These are phyloP conservation scores for Blumeria hordei DNA, from an alignment of 2,329 filamentous ascomycete genomes.

Conservation along the genomic window DNA sequence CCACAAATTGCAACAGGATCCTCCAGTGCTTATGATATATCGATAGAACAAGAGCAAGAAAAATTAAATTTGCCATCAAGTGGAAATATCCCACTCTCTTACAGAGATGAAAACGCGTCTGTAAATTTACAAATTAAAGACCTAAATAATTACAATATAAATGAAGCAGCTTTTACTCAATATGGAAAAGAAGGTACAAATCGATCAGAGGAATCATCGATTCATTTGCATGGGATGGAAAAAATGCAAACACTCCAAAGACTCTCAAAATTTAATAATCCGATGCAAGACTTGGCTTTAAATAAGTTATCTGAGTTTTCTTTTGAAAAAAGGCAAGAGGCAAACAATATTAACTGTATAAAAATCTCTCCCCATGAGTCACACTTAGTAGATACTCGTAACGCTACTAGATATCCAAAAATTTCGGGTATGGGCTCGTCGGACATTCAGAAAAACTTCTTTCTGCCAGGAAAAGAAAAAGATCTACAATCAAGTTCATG, in stretches of 20 bases:
- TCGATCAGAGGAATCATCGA: neutral
- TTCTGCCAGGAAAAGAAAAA: too few relatives aligned
- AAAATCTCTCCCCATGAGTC: neutral
- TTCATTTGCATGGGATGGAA: conserved; percentile 8
- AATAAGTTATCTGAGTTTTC: conserved; percentile 11
- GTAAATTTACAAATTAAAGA: neutral
- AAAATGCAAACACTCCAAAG: conserved; percentile 15
- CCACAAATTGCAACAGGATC: too few relatives aligned
- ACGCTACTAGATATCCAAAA: too few relatives aligned
- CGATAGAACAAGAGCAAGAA: neutral
- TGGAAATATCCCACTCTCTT: neutral
- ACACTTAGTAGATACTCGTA: too few relatives aligned
- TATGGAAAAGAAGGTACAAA: neutral
- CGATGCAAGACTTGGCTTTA: conserved; percentile 9
- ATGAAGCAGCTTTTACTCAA: neutral
- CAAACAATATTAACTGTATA: too few relatives aligned
- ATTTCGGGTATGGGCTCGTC: too few relatives aligned
- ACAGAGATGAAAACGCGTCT: neutral
- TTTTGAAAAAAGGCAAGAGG: neutral
- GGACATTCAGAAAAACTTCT: too few relatives aligned
- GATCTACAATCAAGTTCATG: too few relatives aligned
- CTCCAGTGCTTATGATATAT: too few relatives aligned
- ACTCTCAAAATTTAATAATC: conserved; percentile 13
- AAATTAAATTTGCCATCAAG: neutral
- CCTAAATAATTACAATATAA: neutral